phyloP scores from a whole-genome alignment of 352 stramenopile species.

The Phytopythium kandeliae region DNA sequence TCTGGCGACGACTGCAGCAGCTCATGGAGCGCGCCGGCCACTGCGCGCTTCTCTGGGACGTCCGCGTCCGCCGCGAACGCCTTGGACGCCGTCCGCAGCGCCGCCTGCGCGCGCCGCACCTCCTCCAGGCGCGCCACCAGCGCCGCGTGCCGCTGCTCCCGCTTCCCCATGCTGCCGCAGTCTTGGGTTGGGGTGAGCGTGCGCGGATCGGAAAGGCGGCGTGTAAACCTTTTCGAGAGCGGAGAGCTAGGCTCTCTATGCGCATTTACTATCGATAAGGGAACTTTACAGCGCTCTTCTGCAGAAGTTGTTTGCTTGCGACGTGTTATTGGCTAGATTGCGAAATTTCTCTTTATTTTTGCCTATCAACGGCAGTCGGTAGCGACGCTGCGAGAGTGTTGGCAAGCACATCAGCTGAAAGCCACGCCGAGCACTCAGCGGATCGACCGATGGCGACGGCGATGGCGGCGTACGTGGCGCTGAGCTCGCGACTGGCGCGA shows the following conservation, averaged over 20 bases:
- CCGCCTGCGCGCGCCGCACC: conserved; percentile 40
- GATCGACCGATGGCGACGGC: conserved; percentile 16
- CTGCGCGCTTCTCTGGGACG: conserved; percentile 48
- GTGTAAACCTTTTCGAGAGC: too few species aligned
- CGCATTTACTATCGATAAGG: too few species aligned
- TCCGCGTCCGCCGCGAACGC: conserved; percentile 31
- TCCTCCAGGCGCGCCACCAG: conserved; percentile 48
- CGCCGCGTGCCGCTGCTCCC: conserved; percentile 45
- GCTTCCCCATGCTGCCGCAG: conserved; percentile 15
- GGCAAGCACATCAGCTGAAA: background rate
- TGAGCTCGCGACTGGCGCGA: conserved; percentile 63
- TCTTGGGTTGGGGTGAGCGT: too few species aligned
- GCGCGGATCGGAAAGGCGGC: too few species aligned
- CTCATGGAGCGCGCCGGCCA: conserved; percentile 39
- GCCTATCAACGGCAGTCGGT: too few species aligned
- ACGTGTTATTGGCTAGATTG: background rate
- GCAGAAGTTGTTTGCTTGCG: too few species aligned
- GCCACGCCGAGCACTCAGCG: background rate
- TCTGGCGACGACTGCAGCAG: conserved; percentile 57
- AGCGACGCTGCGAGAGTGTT: too few species aligned
- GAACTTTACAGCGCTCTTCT: too few species aligned
- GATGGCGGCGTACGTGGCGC: conserved; percentile 40
- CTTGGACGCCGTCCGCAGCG: conserved; percentile 21
- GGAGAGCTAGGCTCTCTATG: too few species aligned
- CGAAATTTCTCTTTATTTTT: too few species aligned